phyloP scores from a whole-genome alignment of 257 asterid species.

The Solanum medicagineum region DNA sequence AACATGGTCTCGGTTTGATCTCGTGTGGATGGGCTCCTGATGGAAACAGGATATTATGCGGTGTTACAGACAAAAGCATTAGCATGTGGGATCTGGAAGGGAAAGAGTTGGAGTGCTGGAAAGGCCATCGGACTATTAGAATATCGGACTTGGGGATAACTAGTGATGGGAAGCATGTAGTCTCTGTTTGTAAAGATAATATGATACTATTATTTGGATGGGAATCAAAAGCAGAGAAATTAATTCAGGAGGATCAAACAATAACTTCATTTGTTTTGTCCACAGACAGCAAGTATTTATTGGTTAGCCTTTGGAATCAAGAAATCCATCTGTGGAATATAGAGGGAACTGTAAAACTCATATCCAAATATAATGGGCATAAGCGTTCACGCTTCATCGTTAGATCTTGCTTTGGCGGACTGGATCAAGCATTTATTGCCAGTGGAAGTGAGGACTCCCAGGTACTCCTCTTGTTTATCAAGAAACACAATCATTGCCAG shows the following conservation, averaged over 20 bases:
- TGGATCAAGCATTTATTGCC: slow-evolving; percentile 68
- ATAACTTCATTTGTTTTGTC: slow-evolving; percentile 69
- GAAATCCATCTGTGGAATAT: slow-evolving; percentile 92
- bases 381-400: slow-evolving; percentile 70
- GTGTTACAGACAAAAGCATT: slow-evolving; percentile 76
- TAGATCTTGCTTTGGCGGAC: slow-evolving; percentile 86
- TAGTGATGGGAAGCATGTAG: slow-evolving; percentile 51
- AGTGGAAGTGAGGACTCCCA: slow-evolving; percentile 97
- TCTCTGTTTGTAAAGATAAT: slow-evolving; percentile 61
- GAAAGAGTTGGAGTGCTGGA: slow-evolving; percentile 75
- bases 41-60: slow-evolving; percentile 52
- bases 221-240: slow-evolving; percentile 63
- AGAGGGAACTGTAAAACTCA: slow-evolving; percentile 38
- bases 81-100: slow-evolving; percentile 82
- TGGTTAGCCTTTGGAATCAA: slow-evolving; percentile 61
- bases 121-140: slow-evolving; percentile 60
- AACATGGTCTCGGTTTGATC: slow-evolving; percentile 58
- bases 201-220: slow-evolving; percentile 44
- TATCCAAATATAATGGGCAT: slow-evolving; percentile 78
- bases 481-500: neutral
- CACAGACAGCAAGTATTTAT: slow-evolving; percentile 54
- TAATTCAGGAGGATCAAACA: slow-evolving; percentile 64
- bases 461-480: slow-evolving; percentile 29
- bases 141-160: slow-evolving; percentile 63
- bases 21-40: slow-evolving; percentile 88